Evolutionary conservation across 2,329 filamentous ascomycete genomes (phyloP).

Genomic region (Colletotrichum brevisporum): DNA sequence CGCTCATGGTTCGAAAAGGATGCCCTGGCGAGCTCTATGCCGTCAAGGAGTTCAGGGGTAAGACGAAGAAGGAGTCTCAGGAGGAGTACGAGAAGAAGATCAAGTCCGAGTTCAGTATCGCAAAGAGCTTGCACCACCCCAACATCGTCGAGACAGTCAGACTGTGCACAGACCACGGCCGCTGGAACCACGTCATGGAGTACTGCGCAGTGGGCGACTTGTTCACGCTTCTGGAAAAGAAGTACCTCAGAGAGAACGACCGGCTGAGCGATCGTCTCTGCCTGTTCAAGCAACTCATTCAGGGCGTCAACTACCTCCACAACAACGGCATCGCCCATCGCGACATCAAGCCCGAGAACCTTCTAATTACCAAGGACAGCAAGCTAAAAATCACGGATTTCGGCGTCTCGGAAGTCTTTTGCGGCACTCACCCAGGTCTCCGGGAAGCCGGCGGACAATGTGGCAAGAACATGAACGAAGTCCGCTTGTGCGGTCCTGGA

Average conservation of each 20-base stretch:
- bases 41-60: conserved; percentile 88
- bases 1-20: conserved; percentile 82
- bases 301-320: conserved; percentile 87
- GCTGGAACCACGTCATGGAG: conserved; percentile 95
- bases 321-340: conserved; percentile 88
- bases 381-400: conserved; percentile 94
- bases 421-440: conserved; percentile 83
- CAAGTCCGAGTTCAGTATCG: conserved; percentile 91
- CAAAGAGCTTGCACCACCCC: conserved; percentile 86
- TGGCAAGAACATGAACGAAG: conserved; percentile 76
- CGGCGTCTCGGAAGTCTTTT: conserved; percentile 89
- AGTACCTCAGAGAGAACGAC: conserved; percentile 75
- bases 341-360: conserved; percentile 91
- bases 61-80: conserved; percentile 76
- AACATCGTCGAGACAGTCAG: conserved; percentile 88
- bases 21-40: conserved; percentile 78
- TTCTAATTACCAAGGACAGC: conserved; percentile 83
- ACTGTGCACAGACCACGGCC: conserved; percentile 79
- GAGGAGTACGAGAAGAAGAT: conserved; percentile 89
- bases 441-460: conserved; percentile 81
- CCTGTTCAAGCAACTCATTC: conserved; percentile 90
- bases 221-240: conserved; percentile 80
- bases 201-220: conserved; percentile 88
- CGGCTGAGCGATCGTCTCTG: conserved; percentile 80
- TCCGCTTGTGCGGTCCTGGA: conserved; percentile 81